Percentiles rank a stretch among this genome's conserved stretches.
phyloP scores from a whole-genome alignment of 257 asterid species.

The Osmanthus fragrans region DNA sequence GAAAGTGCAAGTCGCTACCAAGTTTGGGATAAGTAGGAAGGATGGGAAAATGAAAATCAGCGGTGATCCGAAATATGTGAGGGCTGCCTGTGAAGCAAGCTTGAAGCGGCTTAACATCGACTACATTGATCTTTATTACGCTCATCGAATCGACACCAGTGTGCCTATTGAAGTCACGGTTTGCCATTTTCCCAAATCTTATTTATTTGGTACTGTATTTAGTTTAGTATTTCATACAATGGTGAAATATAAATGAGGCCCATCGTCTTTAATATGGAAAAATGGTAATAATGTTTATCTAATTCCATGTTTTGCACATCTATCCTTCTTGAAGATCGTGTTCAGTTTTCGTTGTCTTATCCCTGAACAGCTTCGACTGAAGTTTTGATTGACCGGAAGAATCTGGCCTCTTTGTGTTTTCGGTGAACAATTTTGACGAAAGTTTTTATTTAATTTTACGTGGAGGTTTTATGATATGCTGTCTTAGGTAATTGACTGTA shows the following conservation, averaged over 20 bases:
- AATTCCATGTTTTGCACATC: not conserved
- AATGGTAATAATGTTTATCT: not conserved
- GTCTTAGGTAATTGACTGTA: too few relatives aligned
- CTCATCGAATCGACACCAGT: constrained; percentile 39
- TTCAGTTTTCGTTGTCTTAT: not conserved
- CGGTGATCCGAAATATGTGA: constrained; percentile 42
- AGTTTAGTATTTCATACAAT: not conserved
- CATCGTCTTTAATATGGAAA: not conserved
- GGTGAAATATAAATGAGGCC: not conserved
- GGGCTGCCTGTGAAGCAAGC: constrained; percentile 43
- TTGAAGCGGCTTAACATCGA: constrained; percentile 32
- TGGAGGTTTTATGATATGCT: too few relatives aligned
- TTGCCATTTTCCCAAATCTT: constrained; percentile 7
- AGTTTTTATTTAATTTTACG: not conserved
- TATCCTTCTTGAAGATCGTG: not conserved
- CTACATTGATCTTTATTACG: constrained; percentile 40
- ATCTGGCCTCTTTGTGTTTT: not conserved
- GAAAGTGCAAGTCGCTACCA: constrained; percentile 34
- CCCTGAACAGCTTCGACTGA: not conserved
- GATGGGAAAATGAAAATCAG: constrained; percentile 30
- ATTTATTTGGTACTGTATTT: not conserved
- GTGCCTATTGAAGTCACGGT: constrained; percentile 52
- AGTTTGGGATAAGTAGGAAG: constrained; percentile 13
- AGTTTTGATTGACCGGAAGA: not conserved
- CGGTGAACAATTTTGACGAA: not conserved